phyloP scores from a whole-genome alignment of 805 yeast species.

The Candida gorgasii region DNA sequence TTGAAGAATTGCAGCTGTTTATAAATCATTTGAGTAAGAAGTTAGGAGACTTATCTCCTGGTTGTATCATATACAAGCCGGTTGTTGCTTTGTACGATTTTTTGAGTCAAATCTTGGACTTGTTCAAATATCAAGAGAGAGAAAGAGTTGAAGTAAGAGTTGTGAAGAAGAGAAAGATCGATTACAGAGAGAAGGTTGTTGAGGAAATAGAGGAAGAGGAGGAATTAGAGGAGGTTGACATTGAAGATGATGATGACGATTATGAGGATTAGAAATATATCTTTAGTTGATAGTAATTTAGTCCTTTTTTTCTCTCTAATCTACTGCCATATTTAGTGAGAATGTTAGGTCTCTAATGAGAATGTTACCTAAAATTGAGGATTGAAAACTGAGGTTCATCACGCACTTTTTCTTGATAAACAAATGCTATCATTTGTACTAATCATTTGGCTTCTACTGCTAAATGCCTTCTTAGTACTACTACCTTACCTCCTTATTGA shows the following conservation, averaged over 20 bases:
- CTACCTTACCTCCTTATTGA: neutral
- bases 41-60: conserved; percentile 20
- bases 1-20: conserved; percentile 29
- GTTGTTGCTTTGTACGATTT: conserved; percentile 29
- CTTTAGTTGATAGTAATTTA: no score
- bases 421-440: neutral
- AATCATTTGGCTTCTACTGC: neutral
- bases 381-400: neutral
- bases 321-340: no score
- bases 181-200: conserved; percentile 17
- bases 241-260: conserved; percentile 20
- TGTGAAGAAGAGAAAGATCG: conserved; percentile 20
- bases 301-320: no score
- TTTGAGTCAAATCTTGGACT: conserved; percentile 27
- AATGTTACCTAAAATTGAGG: neutral
- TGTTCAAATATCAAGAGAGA: conserved; percentile 28
- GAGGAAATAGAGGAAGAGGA: conserved; percentile 16
- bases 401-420: neutral
- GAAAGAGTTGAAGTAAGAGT: conserved; percentile 13
- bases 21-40: conserved; percentile 22
- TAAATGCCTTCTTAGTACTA: neutral
- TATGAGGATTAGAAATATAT: conserved; percentile 5
- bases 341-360: no score
- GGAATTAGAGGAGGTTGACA: conserved; percentile 10
- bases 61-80: conserved; percentile 29